phyloP scores from a whole-genome alignment of 1,284 basidiomycete genomes.

The Sanghuangporus baumii region DNA sequence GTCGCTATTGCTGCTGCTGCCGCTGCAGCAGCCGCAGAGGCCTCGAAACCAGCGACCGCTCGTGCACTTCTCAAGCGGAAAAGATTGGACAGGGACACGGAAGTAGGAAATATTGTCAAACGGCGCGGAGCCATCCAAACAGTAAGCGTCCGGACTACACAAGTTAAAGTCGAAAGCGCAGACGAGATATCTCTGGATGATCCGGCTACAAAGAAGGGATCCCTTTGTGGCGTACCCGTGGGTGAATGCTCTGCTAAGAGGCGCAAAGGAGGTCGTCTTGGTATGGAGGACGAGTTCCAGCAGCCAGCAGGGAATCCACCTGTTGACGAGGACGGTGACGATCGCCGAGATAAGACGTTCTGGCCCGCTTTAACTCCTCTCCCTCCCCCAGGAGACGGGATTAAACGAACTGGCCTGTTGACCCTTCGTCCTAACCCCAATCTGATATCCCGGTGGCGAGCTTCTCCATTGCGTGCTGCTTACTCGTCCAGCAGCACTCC shows the following conservation, averaged over 20 bases:
- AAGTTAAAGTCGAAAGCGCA: conserved; percentile 24
- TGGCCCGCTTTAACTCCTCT: conserved; percentile 13
- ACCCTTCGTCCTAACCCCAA: conserved; percentile 15
- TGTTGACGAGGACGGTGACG: conserved; percentile 14
- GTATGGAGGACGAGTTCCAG: background rate
- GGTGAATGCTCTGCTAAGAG: background rate
- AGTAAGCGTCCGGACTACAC: conserved; percentile 26
- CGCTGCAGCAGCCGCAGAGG: background rate
- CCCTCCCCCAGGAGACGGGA: conserved; percentile 5
- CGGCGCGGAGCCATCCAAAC: conserved; percentile 14
- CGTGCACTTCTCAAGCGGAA: background rate
- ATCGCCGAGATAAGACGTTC: conserved; percentile 17
- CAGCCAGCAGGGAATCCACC: background rate
- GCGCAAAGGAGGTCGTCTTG: background rate
- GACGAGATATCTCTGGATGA: conserved; percentile 21
- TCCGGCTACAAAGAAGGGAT: conserved; percentile 10
- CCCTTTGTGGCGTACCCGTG: background rate
- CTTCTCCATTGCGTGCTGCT: conserved; percentile 1
- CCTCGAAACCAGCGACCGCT: background rate
- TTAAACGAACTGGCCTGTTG: conserved; percentile 10
- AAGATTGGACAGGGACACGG: background rate
- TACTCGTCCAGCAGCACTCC: conserved; percentile 13
- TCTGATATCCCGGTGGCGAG: conserved; percentile 15
- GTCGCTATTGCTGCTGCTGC: background rate
- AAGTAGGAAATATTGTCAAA: conserved; percentile 24